Conservation (phyloP, 2,329 filamentous ascomycete genomes). For the Monosporascus sp. region DNA sequence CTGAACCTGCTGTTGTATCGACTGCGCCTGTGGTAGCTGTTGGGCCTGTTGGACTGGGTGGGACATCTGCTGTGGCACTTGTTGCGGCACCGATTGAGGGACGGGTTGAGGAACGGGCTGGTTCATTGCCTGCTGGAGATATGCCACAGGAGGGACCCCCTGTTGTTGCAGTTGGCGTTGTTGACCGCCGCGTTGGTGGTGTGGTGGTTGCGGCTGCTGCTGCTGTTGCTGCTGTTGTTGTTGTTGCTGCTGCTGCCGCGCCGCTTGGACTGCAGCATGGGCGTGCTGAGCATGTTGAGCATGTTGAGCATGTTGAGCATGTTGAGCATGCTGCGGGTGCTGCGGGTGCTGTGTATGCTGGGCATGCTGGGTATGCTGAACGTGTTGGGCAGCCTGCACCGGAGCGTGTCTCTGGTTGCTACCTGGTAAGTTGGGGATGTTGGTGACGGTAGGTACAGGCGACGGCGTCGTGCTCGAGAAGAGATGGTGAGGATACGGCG, state of each 20-base stretch:
- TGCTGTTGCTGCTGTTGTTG: slow-evolving; percentile 26
- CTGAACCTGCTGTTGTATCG: slow-evolving; percentile 22
- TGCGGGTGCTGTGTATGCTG: slow-evolving; percentile 1
- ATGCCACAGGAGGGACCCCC: slow-evolving; percentile 23
- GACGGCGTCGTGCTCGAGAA: slow-evolving; percentile 44
- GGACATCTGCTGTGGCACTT: slow-evolving; percentile 26
- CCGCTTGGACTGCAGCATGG: slow-evolving; percentile 26
- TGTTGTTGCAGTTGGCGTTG: slow-evolving; percentile 31
- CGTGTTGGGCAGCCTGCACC: slow-evolving; percentile 37
- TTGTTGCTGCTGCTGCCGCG: slow-evolving; percentile 22
- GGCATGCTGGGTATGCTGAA: slow-evolving; percentile 29
- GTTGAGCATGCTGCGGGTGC: not conserved
- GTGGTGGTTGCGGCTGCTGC: slow-evolving; percentile 26
- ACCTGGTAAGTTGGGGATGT: slow-evolving; percentile 44
- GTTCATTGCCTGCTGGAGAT: slow-evolving; percentile 28
- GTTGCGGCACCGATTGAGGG: slow-evolving; percentile 9
- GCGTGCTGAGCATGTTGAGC: not conserved
- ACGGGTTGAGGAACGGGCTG: slow-evolving; percentile 14
- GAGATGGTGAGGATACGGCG: slow-evolving; percentile 47
- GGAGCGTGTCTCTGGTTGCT: slow-evolving; percentile 40
- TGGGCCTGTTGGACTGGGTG: slow-evolving; percentile 21
- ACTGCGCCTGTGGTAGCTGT: slow-evolving; percentile 27
- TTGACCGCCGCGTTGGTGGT: slow-evolving; percentile 28
- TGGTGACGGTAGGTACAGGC: slow-evolving; percentile 42
- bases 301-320: not conserved